phyloP scores from a whole-genome alignment of 1,139 yeast species.

The Taiozyma onychis region DNA sequence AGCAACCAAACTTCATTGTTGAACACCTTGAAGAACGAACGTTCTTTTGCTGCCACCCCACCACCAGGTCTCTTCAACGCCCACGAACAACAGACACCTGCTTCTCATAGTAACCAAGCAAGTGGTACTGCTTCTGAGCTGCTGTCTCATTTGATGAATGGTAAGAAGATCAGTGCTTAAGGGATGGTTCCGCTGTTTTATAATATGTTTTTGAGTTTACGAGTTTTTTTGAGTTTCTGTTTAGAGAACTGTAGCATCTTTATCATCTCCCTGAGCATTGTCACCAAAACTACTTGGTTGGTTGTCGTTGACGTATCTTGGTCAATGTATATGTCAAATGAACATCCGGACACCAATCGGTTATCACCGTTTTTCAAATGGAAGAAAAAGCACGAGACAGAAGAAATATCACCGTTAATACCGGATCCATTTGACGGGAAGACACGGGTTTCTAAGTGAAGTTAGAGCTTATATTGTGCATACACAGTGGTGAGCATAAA shows the following conservation, averaged over 20 bases:
- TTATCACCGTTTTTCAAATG: neutral
- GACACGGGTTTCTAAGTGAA: too few relatives aligned
- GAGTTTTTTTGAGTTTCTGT: neutral
- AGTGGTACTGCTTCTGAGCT: constrained; percentile 53
- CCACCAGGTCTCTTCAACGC: constrained; percentile 40
- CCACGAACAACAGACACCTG: constrained; percentile 14
- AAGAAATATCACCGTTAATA: too few relatives aligned
- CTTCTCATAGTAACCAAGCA: constrained; percentile 5
- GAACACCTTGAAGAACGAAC: constrained; percentile 14
- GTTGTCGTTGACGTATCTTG: too few relatives aligned
- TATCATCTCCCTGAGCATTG: too few relatives aligned
- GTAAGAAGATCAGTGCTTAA: constrained; percentile 42
- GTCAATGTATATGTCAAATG: too few relatives aligned
- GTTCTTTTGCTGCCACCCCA: constrained; percentile 28
- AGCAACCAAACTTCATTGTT: neutral
- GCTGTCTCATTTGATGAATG: constrained; percentile 65
- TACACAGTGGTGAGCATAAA: too few relatives aligned
- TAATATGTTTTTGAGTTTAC: neutral
- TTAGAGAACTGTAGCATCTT: neutral
- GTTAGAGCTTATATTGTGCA: too few relatives aligned
- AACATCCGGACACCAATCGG: too few relatives aligned
- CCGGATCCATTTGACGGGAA: neutral
- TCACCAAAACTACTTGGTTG: too few relatives aligned
- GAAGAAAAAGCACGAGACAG: neutral
- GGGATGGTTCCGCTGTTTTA: neutral